These are phyloP conservation scores for Coemansia sp. DNA, from an alignment of 192 early-diverging fungal genomes.

Conservation along the genomic window DNA sequence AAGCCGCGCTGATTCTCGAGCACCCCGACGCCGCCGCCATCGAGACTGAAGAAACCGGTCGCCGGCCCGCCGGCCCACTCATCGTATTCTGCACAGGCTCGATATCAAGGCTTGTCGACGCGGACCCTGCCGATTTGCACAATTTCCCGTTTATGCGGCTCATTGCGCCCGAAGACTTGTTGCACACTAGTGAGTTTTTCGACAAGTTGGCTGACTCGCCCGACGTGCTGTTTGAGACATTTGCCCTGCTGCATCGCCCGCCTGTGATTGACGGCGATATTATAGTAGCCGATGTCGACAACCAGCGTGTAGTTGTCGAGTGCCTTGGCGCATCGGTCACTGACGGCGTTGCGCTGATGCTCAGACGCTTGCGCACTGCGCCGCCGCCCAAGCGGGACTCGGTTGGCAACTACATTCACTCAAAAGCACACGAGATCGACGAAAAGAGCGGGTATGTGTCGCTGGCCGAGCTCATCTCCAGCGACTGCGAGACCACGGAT, in stretches of 20 bases:
- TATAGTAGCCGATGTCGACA: slow-evolving; percentile 23
- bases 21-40: slow-evolving; percentile 13
- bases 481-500: slow-evolving; percentile 27
- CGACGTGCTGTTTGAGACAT: slow-evolving; percentile 40
- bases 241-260: slow-evolving; percentile 38
- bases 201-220: slow-evolving; percentile 25
- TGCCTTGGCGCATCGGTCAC: slow-evolving; percentile 40
- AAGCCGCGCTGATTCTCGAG: slow-evolving; percentile 42
- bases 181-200: slow-evolving; percentile 31
- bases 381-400: slow-evolving; percentile 26
- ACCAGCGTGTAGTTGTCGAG: slow-evolving; percentile 36
- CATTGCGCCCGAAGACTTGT: slow-evolving; percentile 42
- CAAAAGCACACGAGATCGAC: slow-evolving; percentile 19
- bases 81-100: slow-evolving; percentile 43
- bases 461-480: slow-evolving; percentile 30
- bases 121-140: slow-evolving; percentile 29
- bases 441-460: slow-evolving; percentile 32
- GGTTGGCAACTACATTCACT: slow-evolving; percentile 21
- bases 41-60: slow-evolving; percentile 2
- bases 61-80: slow-evolving; percentile 16
- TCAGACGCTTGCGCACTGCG: slow-evolving; percentile 16
- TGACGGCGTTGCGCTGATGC: slow-evolving; percentile 42
- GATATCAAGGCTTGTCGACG: slow-evolving; percentile 30
- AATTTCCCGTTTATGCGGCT: slow-evolving; percentile 39
- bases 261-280: slow-evolving; percentile 39